A percentile compares a stretch with the other conserved stretches of the same genome.
phyloP scores from a whole-genome alignment of 345 rosid species.

The Lagerstroemia speciosa region DNA sequence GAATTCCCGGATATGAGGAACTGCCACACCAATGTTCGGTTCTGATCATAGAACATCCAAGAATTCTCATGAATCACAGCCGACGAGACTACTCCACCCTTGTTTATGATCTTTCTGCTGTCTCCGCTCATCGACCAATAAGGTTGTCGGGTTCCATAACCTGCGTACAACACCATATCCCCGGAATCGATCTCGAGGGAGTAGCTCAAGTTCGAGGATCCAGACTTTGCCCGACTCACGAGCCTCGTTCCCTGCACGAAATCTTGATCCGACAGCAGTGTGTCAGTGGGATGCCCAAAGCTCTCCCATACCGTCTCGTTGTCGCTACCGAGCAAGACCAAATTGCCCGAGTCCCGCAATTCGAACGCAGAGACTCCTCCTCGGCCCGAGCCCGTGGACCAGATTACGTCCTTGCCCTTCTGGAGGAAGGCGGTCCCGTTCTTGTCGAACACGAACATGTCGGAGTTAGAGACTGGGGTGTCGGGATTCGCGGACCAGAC shows the following conservation, averaged over 20 bases:
- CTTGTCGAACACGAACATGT: slow-evolving; percentile 36
- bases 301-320: slow-evolving; percentile 62
- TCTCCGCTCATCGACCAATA: slow-evolving; percentile 78
- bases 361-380: slow-evolving; percentile 54
- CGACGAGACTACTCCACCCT: slow-evolving; percentile 18
- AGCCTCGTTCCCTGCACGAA: slow-evolving; percentile 69
- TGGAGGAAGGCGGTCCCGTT: slow-evolving; percentile 50
- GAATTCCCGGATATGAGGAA: slow-evolving; percentile 26
- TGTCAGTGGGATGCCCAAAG: slow-evolving; percentile 72
- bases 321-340: slow-evolving; percentile 45
- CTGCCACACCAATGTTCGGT: slow-evolving; percentile 44
- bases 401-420: slow-evolving; percentile 33
- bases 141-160: slow-evolving; percentile 48
- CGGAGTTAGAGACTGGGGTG: slow-evolving; percentile 56
- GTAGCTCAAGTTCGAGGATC: slow-evolving; percentile 43
- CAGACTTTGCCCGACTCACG: slow-evolving; percentile 33
- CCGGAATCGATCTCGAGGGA: slow-evolving; percentile 71
- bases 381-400: slow-evolving; percentile 45
- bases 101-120: slow-evolving; percentile 25
- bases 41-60: slow-evolving; percentile 65
- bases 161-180: slow-evolving; percentile 60
- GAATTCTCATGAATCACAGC: slow-evolving; percentile 55
- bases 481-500: slow-evolving; percentile 85
- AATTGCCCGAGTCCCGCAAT: slow-evolving; percentile 71
- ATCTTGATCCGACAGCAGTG: slow-evolving; percentile 54